Percentiles rank a stretch among this genome's conserved stretches.
These are phyloP conservation scores for Dactylellina haptotyla DNA, from an alignment of 2,329 filamentous ascomycete genomes.

Conservation along the genomic window DNA sequence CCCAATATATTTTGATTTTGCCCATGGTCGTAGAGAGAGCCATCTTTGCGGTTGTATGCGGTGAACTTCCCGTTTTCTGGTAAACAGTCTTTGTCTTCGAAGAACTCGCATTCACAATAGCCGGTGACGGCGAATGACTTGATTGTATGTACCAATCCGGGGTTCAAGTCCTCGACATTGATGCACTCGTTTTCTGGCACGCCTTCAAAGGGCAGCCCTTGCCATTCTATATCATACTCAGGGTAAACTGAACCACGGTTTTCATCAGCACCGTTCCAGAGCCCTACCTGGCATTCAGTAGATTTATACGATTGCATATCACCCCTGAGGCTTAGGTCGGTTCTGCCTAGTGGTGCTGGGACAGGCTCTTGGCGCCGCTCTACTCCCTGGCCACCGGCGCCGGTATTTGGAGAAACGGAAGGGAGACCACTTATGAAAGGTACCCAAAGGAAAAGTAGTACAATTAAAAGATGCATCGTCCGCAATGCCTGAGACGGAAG, in stretches of 20 bases:
- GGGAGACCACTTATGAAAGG: too few relatives aligned
- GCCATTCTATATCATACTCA: too few relatives aligned
- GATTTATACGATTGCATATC: too few relatives aligned
- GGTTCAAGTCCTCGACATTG: conserved; percentile 7
- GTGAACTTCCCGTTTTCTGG: neutral
- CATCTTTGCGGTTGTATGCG: neutral
- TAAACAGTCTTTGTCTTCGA: neutral
- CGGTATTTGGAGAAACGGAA: too few relatives aligned
- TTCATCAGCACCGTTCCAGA: neutral
- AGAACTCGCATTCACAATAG: conserved; percentile 22
- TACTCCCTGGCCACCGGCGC: too few relatives aligned
- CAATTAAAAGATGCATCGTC: too few relatives aligned
- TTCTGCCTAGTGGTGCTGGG: too few relatives aligned
- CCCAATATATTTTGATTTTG: neutral
- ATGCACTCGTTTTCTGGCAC: neutral
- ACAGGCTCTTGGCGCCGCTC: too few relatives aligned
- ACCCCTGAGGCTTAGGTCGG: too few relatives aligned
- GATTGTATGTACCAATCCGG: neutral
- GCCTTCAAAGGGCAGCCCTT: conserved; percentile 1
- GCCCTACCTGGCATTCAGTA: neutral
- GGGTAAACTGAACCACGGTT: too few relatives aligned
- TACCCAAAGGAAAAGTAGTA: too few relatives aligned
- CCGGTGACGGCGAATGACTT: neutral
- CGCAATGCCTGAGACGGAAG: too few relatives aligned
- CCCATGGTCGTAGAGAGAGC: neutral